Base-by-base conservation (phyloP, 23 red algal genomes). In the Gracilaria domingensis region DNA sequence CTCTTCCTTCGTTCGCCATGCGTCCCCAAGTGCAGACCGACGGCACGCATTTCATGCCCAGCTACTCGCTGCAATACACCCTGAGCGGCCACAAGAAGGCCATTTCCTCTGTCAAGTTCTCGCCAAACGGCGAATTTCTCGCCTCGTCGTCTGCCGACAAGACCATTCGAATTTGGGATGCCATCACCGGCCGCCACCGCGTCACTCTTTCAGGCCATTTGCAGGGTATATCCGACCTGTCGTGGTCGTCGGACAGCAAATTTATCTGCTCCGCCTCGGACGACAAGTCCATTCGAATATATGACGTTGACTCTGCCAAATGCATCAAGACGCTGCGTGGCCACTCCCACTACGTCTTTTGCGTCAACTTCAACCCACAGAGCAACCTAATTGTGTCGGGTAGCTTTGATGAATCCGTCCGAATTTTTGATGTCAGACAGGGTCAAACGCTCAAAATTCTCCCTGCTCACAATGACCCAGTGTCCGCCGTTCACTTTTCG, bases 41-140 rank as follows among this genome's bases (percentile, higher is more conserved):
- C 18, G 67, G 42, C 45, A 28, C 58, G 58, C 44, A 40, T 23
- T 14, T 51, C 36, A 45, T 48, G 53, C 69, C 48, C 14, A 20
- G 26, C 35, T 94, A 94, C 83, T 18, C 26, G 23, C 65, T 96
- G 25, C 29, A 32, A 8, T 85, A 88, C 66, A 99, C 93, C 7
- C 82, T 99, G 0, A 60, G 4, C 29, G 94, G 95, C 17, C 97
- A 99, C 55, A 88, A 84, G 57, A 92, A 86, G 66, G 87, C 93
- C n/a, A 92, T 99, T 18, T 96, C 97, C 36, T 96, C 91, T 20
- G 97, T 99, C 51, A 96, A 96, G 58, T 99, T 95, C 64, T 99
- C 97, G 24, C 93, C 84, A 6, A 59, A 96, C 84, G 97, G 97
- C 42, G 78, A 60, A 11, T 75, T 58, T 44, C 80, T 97, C 12